These are phyloP conservation scores for Fusarium luffae DNA, from an alignment of 2,329 filamentous ascomycete genomes.

Conservation along the genomic window DNA sequence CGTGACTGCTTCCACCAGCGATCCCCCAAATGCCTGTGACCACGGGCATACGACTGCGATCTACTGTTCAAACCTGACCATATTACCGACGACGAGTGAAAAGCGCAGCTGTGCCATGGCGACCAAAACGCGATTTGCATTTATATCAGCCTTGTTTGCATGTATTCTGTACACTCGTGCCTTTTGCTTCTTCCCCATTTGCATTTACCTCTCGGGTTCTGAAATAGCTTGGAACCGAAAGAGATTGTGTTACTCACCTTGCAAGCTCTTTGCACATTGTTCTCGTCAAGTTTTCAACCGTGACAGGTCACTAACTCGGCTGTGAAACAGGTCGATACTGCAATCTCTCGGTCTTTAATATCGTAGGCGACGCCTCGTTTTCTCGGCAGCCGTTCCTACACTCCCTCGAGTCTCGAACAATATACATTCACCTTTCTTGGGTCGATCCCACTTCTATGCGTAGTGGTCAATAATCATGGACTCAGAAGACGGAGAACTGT, in stretches of 20 bases:
- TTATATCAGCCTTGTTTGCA: slow-evolving; percentile 13
- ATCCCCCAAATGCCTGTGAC: slow-evolving; percentile 43
- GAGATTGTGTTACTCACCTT: slow-evolving; percentile 12
- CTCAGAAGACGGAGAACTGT: slow-evolving; percentile 89
- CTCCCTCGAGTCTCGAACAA: slow-evolving; percentile 8
- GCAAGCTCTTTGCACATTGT: slow-evolving; percentile 19
- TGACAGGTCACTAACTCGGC: slow-evolving; percentile 35
- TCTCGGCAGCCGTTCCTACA: slow-evolving; percentile 12
- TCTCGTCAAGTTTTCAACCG: slow-evolving; percentile 11
- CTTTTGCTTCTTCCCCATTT: slow-evolving; percentile 4
- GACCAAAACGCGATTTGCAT: slow-evolving; percentile 27
- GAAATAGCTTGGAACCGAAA: slow-evolving; percentile 5
- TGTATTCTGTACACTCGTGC: background rate
- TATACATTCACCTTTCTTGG: slow-evolving; percentile 3
- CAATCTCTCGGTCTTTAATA: slow-evolving; percentile 35
- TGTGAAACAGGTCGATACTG: slow-evolving; percentile 40
- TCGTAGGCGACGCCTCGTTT: slow-evolving; percentile 11
- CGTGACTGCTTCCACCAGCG: slow-evolving; percentile 41
- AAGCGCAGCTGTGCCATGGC: slow-evolving; percentile 29
- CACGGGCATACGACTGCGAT: slow-evolving; percentile 29
- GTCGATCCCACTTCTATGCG: slow-evolving; percentile 40
- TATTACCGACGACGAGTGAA: slow-evolving; percentile 27
- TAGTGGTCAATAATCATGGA: slow-evolving; percentile 71
- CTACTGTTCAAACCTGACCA: slow-evolving; percentile 14
- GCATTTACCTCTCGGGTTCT: slow-evolving; percentile 6